Base-by-base conservation (phyloP, 306 rosid genomes). In the Rubus idaeus region DNA sequence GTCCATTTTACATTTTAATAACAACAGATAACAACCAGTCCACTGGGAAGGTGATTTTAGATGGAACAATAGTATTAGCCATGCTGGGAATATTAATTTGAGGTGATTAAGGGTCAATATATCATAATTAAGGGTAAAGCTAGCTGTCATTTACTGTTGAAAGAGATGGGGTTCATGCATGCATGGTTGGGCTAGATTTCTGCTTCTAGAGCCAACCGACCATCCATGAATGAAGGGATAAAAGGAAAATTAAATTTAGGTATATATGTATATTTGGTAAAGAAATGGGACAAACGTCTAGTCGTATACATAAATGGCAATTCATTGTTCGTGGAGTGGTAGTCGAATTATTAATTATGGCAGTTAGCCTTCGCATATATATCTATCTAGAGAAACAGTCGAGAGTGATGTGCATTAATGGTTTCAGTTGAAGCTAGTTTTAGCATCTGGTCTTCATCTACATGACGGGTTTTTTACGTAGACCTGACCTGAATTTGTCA, bases 181-280 rank as follows among this genome's bases (percentile, higher is more conserved):
- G 67, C 65, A 12, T 40, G 76, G 51, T 53, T 52, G 42, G 76
- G 51, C 41, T 12, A 4, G n/a, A n/a, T 23, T 23, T 6, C 2
- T 35, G 75, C 64, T 52, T 39, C 37, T 53, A 20, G 51, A 72
- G 51, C 47, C 5, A 64, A 40, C 37, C 39, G 26, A 72, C 76
- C 76, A 40, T 52, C 62, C 63, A 52, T 53, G 23, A 20, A 11
- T 0, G 11, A 51, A 71, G 9, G n/a, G 75, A 71, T 18, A 68
- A 69, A 56, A 2, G 8, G 0, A 3, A 39, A 68, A 46, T 55
- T 20, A 18, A 55, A 50, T 50, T 14, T 50, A 23, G 26, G 26
- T 23, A 23, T n/a, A n/a, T n/a, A n/a, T n/a, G 26, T 23, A 23
- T 23, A 23, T n/a, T n/a, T n/a, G n/a, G 26, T 23, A 23, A 23